These are phyloP conservation scores for Agaricus sinodeliciosus DNA, from an alignment of 768 basidiomycete genomes.

Conservation along the genomic window DNA sequence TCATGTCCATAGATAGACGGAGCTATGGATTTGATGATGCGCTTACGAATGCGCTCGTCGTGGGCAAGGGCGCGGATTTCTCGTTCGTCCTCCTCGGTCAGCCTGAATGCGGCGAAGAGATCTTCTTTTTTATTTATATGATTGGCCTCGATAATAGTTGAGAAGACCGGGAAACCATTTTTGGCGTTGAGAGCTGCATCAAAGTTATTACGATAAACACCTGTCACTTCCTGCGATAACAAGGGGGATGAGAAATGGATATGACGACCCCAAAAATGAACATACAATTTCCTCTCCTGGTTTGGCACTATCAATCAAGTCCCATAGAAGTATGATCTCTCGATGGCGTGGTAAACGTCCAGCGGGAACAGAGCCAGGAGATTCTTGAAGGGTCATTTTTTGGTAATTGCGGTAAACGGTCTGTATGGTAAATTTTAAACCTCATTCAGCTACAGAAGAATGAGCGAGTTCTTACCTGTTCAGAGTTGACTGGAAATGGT, in stretches of 20 bases:
- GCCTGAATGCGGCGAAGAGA: conserved; percentile 93
- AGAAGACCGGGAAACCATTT: conserved; percentile 99
- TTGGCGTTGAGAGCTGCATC: conserved; percentile 97
- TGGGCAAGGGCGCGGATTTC: conserved; percentile 82
- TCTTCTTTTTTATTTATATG: conserved; percentile 99
- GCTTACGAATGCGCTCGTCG: conserved; percentile 93
- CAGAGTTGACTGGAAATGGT: conserved; percentile 94
- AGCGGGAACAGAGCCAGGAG: conserved; percentile 95
- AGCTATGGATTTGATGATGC: conserved; percentile 97
- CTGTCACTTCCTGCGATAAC: conserved; percentile 80
- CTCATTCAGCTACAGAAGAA: background rate
- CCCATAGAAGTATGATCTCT: conserved; percentile 96
- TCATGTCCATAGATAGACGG: conserved; percentile 99
- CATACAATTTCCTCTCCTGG: conserved; percentile 96
- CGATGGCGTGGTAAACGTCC: conserved; percentile 95
- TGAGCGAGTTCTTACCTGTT: conserved; percentile 54
- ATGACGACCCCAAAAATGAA: conserved; percentile 4
- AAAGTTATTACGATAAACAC: conserved; percentile 97
- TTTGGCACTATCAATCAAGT: conserved; percentile 95
- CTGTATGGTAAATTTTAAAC: conserved; percentile 28
- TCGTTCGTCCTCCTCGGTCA: conserved; percentile 95
- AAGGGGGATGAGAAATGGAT: conserved; percentile 11
- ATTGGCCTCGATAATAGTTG: conserved; percentile 96
- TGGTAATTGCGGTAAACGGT: conserved; percentile 99
- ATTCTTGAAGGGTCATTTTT: conserved; percentile 97